Base-by-base conservation (phyloP, 768 basidiomycete species). In the Chlorophyllum brunneum region DNA sequence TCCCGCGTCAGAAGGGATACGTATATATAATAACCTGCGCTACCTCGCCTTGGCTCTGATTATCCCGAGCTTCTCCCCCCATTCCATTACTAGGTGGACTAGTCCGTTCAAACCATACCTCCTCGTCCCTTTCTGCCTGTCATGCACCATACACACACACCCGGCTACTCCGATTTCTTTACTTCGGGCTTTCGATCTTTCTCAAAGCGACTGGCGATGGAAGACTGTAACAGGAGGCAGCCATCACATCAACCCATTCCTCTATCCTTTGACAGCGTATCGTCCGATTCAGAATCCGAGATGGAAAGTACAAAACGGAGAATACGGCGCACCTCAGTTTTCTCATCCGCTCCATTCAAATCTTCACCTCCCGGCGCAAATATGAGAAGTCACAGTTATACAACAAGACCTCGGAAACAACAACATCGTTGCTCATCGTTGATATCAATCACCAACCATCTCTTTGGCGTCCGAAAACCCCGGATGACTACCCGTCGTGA, bases 131-230 rank as follows among this genome's bases (percentile, higher is more conserved):
- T 4, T 3, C 15, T 9, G 18, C 10, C 31, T 22, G 8, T n/a
- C 4, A 47, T 34, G 45, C 33, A 36, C 24, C 23, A 58, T 45
- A 50, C 53, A 43, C 50, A 56, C 20, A 48, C 62, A 37, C 59
- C 61, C 34, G 65, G 64, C 22, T 77, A 77, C 61, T 77, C 76
- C 15, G 74, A 76, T 31, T 75, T 78, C 65, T 77, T 78, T 60
- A 65, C 70, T 23, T 75, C 74, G 37, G 77, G 77, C 6, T 70
- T 76, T 39, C 70, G 70, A 43, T 70, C 69, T 33, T 70, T 75
- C 55, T 64, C 69, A 18, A 64, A 61, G 39, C 62, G 60, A 10
- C 45, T 50, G 26, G 31, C 48, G 20, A 15, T 30, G 41, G 37
- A 48, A 41, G 26, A 23, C 10, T 23, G 2, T 31, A 4, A 10